phyloP scores from a whole-genome alignment of 1,284 basidiomycete genomes.

The Bjerkandera adusta region DNA sequence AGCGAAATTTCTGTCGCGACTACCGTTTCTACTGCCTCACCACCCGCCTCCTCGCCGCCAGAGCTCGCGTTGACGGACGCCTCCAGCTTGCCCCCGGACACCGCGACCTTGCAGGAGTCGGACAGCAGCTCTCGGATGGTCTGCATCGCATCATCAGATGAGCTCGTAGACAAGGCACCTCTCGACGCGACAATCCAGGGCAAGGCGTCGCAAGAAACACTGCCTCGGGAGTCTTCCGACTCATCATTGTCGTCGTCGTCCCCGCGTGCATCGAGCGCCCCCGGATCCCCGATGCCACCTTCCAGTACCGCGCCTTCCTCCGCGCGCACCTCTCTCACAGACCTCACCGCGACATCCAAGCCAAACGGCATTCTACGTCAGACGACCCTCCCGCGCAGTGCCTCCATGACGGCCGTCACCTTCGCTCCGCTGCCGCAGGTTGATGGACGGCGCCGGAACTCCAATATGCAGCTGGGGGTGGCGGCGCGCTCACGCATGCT shows the following conservation, averaged over 20 bases:
- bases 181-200: no score
- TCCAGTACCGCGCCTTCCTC: constrained; percentile 10
- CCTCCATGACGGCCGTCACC: constrained; percentile 37
- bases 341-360: constrained; percentile 3
- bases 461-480: constrained; percentile 58
- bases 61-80: no score
- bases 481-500: constrained; percentile 54
- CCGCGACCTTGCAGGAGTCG: no score
- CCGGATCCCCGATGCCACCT: constrained; percentile 3
- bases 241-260: not conserved
- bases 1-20: no score
- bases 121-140: no score
- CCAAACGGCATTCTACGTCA: constrained; percentile 12
- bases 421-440: constrained; percentile 66
- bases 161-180: no score
- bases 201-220: no score
- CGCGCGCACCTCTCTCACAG: constrained; percentile 8
- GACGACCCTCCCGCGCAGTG: constrained; percentile 2
- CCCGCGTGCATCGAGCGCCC: not conserved
- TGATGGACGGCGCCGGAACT: constrained; percentile 53
- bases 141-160: no score
- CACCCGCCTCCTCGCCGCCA: no score
- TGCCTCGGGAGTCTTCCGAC: not conserved
- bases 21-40: no score
- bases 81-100: no score